Evolutionary conservation across 2,329 filamentous ascomycete genomes (phyloP).

Genomic region (Neonectria punicea): DNA sequence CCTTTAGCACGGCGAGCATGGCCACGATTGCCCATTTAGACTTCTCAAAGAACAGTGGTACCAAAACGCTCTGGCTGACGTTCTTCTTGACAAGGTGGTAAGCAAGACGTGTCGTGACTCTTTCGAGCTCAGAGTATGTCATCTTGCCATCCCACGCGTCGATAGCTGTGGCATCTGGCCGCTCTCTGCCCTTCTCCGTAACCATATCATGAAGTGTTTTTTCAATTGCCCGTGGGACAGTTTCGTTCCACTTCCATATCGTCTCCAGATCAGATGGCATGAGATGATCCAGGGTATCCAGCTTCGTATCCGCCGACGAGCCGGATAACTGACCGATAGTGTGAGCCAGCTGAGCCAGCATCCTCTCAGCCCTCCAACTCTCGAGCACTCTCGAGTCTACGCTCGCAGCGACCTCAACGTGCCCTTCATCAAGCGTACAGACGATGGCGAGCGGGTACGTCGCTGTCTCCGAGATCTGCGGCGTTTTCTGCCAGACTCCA

Average conservation of each 20-base stretch:
- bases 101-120: not conserved
- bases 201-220: conserved; percentile 5
- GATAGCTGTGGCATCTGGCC: conserved; percentile 3
- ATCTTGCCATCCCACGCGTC: conserved; percentile 3
- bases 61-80: conserved; percentile 21
- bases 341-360: conserved; percentile 15
- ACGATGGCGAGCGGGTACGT: conserved; percentile 22
- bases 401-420: conserved; percentile 1
- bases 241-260: conserved; percentile 20
- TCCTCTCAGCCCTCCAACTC: not conserved
- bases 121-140: conserved; percentile 14
- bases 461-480: conserved; percentile 13
- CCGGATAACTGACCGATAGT: not conserved
- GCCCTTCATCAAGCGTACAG: conserved; percentile 6
- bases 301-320: not conserved
- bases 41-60: conserved; percentile 46
- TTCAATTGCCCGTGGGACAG: conserved; percentile 5
- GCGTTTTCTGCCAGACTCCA: conserved; percentile 9
- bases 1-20: conserved; percentile 41
- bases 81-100: not conserved
- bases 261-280: conserved; percentile 2
- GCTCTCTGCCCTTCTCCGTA: not conserved
- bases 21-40: conserved; percentile 33
- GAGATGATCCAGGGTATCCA: not conserved
- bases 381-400: conserved; percentile 18